Conservation (phyloP, 176 grass and related monocot species). For the Aegilops tauschii region DNA sequence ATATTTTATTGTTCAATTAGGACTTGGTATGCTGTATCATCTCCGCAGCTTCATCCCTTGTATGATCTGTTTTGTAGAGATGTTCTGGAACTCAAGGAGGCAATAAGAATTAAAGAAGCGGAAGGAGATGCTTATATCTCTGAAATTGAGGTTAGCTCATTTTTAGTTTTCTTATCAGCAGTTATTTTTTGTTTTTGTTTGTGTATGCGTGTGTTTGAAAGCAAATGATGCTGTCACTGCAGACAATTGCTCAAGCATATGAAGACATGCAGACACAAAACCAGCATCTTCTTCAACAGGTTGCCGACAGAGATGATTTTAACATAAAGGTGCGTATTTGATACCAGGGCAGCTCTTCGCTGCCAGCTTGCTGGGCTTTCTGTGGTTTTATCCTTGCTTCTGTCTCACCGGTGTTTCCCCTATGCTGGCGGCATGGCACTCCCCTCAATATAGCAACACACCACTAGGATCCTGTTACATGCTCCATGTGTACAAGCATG, state of each 20-base stretch:
- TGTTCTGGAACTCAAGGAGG: too few relatives aligned
- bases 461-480: not conserved
- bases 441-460: not conserved
- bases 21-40: too few relatives aligned
- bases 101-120: too few relatives aligned
- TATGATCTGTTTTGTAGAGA: too few relatives aligned
- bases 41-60: too few relatives aligned
- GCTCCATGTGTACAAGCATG: not conserved
- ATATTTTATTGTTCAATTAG: too few relatives aligned
- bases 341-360: not conserved
- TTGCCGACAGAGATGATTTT: slow-evolving; percentile 90
- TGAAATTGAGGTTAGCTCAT: too few relatives aligned
- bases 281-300: slow-evolving; percentile 86
- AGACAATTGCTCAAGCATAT: slow-evolving; percentile 99
- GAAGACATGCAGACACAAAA: slow-evolving; percentile 99
- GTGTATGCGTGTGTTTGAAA: slow-evolving; percentile 21
- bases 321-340: slow-evolving; percentile 84
- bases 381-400: not conserved
- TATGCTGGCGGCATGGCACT: not conserved
- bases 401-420: not conserved
- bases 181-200: not conserved
- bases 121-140: too few relatives aligned
- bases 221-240: slow-evolving; percentile 29
- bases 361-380: not conserved
- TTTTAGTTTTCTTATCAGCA: not conserved